Percentiles rank a stretch among this genome's conserved stretches.
These are phyloP conservation scores for Exophiala phaeomuriformis DNA, from an alignment of 2,329 filamentous ascomycete genomes.

Conservation along the genomic window DNA sequence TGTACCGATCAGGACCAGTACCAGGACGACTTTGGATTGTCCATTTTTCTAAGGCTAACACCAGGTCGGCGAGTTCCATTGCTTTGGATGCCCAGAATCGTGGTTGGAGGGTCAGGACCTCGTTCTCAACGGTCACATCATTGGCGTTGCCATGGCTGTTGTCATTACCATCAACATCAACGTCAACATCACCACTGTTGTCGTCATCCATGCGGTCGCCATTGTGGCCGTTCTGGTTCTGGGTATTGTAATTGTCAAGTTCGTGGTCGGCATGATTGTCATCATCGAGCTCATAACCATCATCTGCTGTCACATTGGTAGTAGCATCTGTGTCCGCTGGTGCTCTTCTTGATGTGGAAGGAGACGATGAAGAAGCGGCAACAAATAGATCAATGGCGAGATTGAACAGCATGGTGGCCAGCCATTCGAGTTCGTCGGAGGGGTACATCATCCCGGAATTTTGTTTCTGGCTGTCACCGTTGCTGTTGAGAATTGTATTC, in stretches of 20 bases:
- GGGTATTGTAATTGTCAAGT: too few species aligned
- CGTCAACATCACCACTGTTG: too few species aligned
- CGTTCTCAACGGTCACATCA: neutral
- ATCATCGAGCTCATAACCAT: too few species aligned
- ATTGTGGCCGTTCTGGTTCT: too few species aligned
- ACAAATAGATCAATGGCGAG: slow-evolving; percentile 48
- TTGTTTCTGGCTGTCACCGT: slow-evolving; percentile 38
- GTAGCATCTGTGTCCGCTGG: too few species aligned
- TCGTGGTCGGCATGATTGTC: too few species aligned
- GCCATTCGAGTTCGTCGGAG: slow-evolving; percentile 50
- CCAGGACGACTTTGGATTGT: neutral
- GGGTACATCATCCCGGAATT: too few species aligned
- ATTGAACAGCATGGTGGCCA: slow-evolving; percentile 51
- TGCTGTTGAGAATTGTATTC: neutral
- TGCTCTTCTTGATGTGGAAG: neutral
- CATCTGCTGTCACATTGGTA: too few species aligned
- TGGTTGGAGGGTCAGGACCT: slow-evolving; percentile 14
- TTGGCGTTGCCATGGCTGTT: neutral
- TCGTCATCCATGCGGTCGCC: too few species aligned
- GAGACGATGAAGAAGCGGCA: neutral
- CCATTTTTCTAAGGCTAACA: neutral
- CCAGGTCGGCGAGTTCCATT: slow-evolving; percentile 36
- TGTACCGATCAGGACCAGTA: neutral
- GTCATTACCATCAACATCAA: neutral
- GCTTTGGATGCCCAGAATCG: slow-evolving; percentile 43